phyloP scores from a whole-genome alignment of 1,139 yeast genomes.

The Blastobotrys indianensis region DNA sequence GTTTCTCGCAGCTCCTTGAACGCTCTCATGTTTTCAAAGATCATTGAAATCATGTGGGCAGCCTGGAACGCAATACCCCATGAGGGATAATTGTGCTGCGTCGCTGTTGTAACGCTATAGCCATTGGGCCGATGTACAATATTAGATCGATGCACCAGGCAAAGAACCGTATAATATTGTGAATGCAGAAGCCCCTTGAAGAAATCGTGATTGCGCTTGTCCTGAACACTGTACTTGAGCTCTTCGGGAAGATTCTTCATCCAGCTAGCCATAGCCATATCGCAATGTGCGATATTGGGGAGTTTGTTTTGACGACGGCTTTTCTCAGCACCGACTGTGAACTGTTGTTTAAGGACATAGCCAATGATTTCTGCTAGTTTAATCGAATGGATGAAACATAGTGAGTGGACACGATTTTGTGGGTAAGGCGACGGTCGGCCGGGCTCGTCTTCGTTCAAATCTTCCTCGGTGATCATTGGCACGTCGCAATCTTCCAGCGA shows the following conservation, averaged over 20 bases:
- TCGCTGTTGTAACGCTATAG: constrained; percentile 10
- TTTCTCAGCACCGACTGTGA: constrained; percentile 62
- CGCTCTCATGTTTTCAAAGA: constrained; percentile 53
- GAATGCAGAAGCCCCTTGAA: constrained; percentile 60
- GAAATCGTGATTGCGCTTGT: constrained; percentile 46
- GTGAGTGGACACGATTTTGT: constrained; percentile 44
- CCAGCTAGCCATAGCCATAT: constrained; percentile 77
- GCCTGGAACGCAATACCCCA: constrained; percentile 87
- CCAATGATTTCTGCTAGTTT: constrained; percentile 73
- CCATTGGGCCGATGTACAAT: constrained; percentile 47
- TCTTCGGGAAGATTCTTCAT: constrained; percentile 62
- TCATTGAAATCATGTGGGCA: constrained; percentile 70
- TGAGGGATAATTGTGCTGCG: constrained; percentile 48
- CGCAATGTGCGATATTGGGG: constrained; percentile 64
- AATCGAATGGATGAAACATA: constrained; percentile 58
- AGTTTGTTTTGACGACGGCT: constrained; percentile 43
- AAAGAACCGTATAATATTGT: constrained; percentile 67
- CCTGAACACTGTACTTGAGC: constrained; percentile 57
- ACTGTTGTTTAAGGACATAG: constrained; percentile 63
- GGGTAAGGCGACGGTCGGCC: constrained; percentile 43
- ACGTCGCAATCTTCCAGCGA: constrained; percentile 75
- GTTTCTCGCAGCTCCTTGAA: constrained; percentile 48
- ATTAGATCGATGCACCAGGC: constrained; percentile 67
- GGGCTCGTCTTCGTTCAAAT: constrained; percentile 55
- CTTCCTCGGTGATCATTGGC: constrained; percentile 62